Base-by-base conservation (phyloP, 805 yeast species). In the Wickerhamomyces sydowiorum region DNA sequence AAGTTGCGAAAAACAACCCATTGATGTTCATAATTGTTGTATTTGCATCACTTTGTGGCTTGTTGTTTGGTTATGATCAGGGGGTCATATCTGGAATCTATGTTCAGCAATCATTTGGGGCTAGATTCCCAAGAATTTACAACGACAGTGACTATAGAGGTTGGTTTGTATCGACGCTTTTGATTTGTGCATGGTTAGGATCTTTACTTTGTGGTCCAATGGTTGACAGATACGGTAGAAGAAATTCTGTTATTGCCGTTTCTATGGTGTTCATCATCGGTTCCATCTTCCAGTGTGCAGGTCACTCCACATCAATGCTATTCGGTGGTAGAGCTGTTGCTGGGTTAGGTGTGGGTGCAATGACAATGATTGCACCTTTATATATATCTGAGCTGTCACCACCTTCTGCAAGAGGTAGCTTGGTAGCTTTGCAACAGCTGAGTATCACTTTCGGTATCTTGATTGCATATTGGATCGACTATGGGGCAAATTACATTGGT, bases 271-370 rank as follows among this genome's bases (percentile, higher is more conserved):
- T 69, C 34, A 61, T 67, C 2, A 53, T 70, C 37, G 76, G 76
- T 2, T 64, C 70, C 2, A 66, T 66, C 1, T 60, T 70, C 33
- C 65, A 70, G 38, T 56, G 71, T 44, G 49, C 57, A 21, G 53
- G 72, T 29, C 43, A 52, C 3, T 31, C 50, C 4, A 14, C 34
- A 3, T 57, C 60, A 24, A 69, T 67, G 12, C 59, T 73, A 41
- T 70, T 72, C 46, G 72, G 73, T 3, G 80, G 80, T 7, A 60
- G 80, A 42, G 69, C 70, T 34, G 52, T 75, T 38, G 64, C 75
- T 21, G 82, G 80, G 5, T 40, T 75, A 10, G 76, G 75, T 17
- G 72, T 73, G 31, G 80, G 80, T 8, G 69, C 70, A 4, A 61
- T 75, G 32, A 65, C 78, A 2, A 66, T 68, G 52, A 51, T 72